Percentiles rank a stretch among this genome's conserved stretches.
These are phyloP conservation scores for Clonostachys chloroleuca DNA, from an alignment of 2,329 filamentous ascomycete species.

Conservation along the genomic window DNA sequence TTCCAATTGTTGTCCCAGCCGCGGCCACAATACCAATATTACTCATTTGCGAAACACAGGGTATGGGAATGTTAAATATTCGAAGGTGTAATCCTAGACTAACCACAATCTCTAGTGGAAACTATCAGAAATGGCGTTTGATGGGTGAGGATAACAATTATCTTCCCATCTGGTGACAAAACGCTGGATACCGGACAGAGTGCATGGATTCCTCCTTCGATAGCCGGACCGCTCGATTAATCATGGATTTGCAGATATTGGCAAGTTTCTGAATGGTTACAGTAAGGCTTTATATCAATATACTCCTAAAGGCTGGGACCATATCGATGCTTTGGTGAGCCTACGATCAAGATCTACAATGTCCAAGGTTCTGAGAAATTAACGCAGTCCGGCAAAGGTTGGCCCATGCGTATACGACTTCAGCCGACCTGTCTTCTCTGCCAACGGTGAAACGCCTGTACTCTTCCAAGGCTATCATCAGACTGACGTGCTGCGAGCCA, in stretches of 20 bases:
- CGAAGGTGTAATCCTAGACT: no score
- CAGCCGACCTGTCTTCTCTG: slow-evolving; percentile 7
- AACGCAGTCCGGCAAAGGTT: neutral
- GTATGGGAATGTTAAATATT: no score
- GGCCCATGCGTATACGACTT: slow-evolving; percentile 5
- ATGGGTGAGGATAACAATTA: slow-evolving; percentile 43
- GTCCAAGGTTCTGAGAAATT: neutral
- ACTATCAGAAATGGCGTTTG: slow-evolving; percentile 43
- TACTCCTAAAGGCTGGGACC: slow-evolving; percentile 6
- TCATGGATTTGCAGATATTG: slow-evolving; percentile 4
- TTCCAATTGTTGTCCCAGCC: slow-evolving; percentile 4
- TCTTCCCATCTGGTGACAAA: slow-evolving; percentile 44
- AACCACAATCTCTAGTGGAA: slow-evolving; percentile 7
- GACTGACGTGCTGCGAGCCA: slow-evolving; percentile 6
- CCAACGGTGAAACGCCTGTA: slow-evolving; percentile 4
- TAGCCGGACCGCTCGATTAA: no score
- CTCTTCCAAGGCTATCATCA: slow-evolving; percentile 4
- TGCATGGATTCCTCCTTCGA: no score
- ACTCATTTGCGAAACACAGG: slow-evolving; percentile 1
- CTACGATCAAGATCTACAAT: neutral
- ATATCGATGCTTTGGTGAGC: slow-evolving; percentile 4
- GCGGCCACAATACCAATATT: slow-evolving; percentile 7
- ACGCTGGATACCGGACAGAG: slow-evolving; percentile 44
- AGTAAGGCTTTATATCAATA: slow-evolving; percentile 4
- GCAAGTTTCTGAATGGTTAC: slow-evolving; percentile 9